Evolutionary conservation across 495 filamentous ascomycete genomes (phyloP).

Genomic region (Achaetomiella virescens): DNA sequence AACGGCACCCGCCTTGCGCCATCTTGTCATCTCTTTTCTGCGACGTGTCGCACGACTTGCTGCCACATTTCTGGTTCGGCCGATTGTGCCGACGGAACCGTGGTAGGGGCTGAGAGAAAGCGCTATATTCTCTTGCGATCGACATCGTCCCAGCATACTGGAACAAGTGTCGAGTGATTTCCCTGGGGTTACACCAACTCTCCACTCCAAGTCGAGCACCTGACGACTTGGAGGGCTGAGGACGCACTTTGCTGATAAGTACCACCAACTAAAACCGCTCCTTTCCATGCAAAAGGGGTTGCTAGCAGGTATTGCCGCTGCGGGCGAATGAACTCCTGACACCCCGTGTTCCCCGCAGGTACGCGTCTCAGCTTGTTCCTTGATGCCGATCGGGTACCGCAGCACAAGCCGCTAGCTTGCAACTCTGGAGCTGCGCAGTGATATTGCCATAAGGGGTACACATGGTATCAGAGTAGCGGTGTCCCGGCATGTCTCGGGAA

Average conservation of each 20-base stretch:
- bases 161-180: background rate
- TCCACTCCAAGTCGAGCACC: background rate
- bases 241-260: no score
- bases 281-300: no score
- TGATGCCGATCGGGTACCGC: constrained; percentile 7
- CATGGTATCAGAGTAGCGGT: constrained; percentile 23
- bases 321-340: background rate
- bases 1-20: no score
- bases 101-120: constrained; percentile 7
- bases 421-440: background rate
- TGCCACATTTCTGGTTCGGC: background rate
- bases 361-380: no score
- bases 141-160: constrained; percentile 1
- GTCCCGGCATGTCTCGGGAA: constrained; percentile 5
- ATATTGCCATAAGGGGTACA: constrained; percentile 18
- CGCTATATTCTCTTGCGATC: background rate
- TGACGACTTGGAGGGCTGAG: background rate
- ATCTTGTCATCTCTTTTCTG: background rate
- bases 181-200: background rate
- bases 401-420: constrained; percentile 5
- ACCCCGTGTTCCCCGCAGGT: background rate
- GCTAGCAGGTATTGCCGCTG: no score
- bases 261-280: no score
- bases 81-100: constrained; percentile 6
- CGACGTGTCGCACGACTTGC: background rate